Base-by-base conservation (phyloP, 2,329 filamentous ascomycete genomes). In the Aureobasidium pullulans region DNA sequence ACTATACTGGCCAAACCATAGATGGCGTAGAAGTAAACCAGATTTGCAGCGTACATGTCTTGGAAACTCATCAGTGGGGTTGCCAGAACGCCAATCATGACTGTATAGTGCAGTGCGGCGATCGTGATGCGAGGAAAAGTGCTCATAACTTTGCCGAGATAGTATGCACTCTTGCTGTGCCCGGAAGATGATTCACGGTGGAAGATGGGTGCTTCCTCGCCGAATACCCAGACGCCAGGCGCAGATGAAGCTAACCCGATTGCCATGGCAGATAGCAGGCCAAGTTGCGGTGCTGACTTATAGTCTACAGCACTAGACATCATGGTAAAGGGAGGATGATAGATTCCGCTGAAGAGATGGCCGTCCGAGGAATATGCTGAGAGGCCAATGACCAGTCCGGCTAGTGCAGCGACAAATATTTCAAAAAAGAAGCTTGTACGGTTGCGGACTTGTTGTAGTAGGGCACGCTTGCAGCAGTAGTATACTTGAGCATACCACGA, bases 21-120 rank as follows among this genome's bases (percentile, higher is more conserved):
- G 53, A 84, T 80, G 64, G 78, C 79, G 70, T 79, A 85, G 64
- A 83, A 84, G 69, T 84, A 84, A 9, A 78, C 62, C 47, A 83
- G 64, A 59, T 84, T 84, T 6, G 74, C 75, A 13, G 73, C 57
- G 66, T 80, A 84, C 29, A 79, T 78, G 9, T 74, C 67, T 23
- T 68, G 66, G 71, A 77, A 84, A n/a, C 67, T 66, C 16, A 83
- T 81, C 23, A 78, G 70, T 1, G 81, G 80, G 3, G 74, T 76
- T 1, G 76, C 72, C 7, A 84, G 73, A 1, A 82, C 63, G 39
- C 78, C 72, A 13, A 83, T 70, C 16, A 80, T 70, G 4, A 78
- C 76, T 1, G 80, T 77, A 68, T 84, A 84, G 66, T 84, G 82
- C 50, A 84, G 66, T 59, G 77, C 79, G 1, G 74, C 78, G 6